A percentile compares a stretch with the other conserved stretches of the same genome.
Conservation (phyloP, 2,329 filamentous ascomycete genomes). For the Lecanoromycetidae sp. region DNA sequence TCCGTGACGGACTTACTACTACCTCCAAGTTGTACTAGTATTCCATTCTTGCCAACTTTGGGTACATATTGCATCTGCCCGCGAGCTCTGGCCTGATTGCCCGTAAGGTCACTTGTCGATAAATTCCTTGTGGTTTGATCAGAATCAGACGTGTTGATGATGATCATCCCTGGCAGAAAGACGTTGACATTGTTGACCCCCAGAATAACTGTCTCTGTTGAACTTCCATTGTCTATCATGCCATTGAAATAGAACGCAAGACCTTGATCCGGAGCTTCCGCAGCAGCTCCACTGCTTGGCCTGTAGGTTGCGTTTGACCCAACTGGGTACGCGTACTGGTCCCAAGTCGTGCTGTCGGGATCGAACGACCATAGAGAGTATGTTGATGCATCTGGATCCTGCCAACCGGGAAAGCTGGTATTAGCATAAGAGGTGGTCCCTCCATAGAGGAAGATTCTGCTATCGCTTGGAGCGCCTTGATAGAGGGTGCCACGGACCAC, state of each 20-base stretch:
- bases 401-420: too few species aligned
- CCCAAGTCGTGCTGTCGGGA: too few species aligned
- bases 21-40: conserved; percentile 32
- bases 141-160: conserved; percentile 29
- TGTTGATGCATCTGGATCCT: too few species aligned
- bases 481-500: too few species aligned
- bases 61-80: conserved; percentile 30
- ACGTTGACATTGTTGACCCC: conserved; percentile 17
- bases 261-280: conserved; percentile 28
- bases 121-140: conserved; percentile 29
- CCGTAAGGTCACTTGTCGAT: conserved; percentile 25
- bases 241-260: too few species aligned
- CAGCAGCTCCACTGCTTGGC: conserved; percentile 28
- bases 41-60: conserved; percentile 26
- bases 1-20: conserved; percentile 16
- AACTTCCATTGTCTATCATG: too few species aligned
- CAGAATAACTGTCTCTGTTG: neutral
- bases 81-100: conserved; percentile 26
- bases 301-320: conserved; percentile 17
- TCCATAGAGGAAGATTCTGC: too few species aligned
- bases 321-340: too few species aligned
- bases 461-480: too few species aligned
- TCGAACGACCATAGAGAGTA: too few species aligned
- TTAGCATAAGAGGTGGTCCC: too few species aligned
- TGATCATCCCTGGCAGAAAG: conserved; percentile 29